Conservation (phyloP, 345 rosid genomes). For the Draba incana region DNA sequence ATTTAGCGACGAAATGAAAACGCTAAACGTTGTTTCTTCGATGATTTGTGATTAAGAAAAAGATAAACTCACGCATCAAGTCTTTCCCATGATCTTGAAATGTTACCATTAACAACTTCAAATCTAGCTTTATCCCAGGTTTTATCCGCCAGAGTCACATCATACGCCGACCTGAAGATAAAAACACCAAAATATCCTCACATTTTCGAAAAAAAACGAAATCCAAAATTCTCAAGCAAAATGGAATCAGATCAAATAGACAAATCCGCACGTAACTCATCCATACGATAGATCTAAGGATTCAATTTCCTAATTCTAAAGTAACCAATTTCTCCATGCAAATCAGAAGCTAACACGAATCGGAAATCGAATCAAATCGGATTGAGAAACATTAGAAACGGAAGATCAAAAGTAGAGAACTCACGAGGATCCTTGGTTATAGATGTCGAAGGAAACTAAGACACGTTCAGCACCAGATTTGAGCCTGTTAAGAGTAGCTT, state of each 20-base stretch:
- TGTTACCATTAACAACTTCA: slow-evolving; percentile 69
- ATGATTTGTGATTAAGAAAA: background rate
- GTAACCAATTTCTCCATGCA: slow-evolving; percentile 16
- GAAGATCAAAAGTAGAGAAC: slow-evolving; percentile 33
- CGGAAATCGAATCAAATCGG: background rate
- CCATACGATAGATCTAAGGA: slow-evolving; percentile 25
- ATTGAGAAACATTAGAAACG: background rate
- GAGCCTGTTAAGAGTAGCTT: slow-evolving; percentile 75
- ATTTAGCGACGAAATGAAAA: background rate
- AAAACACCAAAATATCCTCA: background rate
- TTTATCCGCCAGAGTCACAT: slow-evolving; percentile 68
- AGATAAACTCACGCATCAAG: slow-evolving; percentile 83
- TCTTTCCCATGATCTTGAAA: slow-evolving; percentile 86
- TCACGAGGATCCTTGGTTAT: slow-evolving; percentile 93
- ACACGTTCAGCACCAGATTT: slow-evolving; percentile 91
- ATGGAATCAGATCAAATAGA: slow-evolving; percentile 9
- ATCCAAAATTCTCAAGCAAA: background rate
- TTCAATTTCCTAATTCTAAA: slow-evolving; percentile 1
- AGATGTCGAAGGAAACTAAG: slow-evolving; percentile 78
- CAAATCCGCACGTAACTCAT: background rate
- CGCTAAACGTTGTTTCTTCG: background rate
- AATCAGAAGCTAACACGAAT: slow-evolving; percentile 16
- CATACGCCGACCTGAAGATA: slow-evolving; percentile 73
- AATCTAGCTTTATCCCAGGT: slow-evolving; percentile 71
- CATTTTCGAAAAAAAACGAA: background rate